Conservation (phyloP, 2,329 filamentous ascomycete species). For the Fusarium lateritium region DNA sequence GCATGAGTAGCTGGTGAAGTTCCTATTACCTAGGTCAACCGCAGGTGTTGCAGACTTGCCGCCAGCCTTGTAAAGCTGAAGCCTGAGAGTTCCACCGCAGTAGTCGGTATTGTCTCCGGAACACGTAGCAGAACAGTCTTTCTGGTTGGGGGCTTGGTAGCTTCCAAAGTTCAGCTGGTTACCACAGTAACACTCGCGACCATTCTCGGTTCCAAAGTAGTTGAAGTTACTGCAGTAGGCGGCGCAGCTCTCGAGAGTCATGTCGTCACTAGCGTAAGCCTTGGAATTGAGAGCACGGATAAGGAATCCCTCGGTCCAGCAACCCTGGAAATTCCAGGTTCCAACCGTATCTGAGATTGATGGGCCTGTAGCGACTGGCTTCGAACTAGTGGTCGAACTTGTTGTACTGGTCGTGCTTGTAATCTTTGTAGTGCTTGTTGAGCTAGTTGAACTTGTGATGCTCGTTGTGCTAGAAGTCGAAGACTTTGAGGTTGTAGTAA, state of each 20-base stretch:
- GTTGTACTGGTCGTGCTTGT: slow-evolving; percentile 2
- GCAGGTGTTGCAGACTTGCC: slow-evolving; percentile 40
- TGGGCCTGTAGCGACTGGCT: slow-evolving; percentile 44
- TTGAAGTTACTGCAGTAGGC: slow-evolving; percentile 50
- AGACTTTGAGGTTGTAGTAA: neutral
- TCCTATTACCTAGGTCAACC: slow-evolving; percentile 54
- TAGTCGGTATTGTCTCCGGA: slow-evolving; percentile 52
- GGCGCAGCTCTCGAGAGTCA: slow-evolving; percentile 56
- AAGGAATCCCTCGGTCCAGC: slow-evolving; percentile 54
- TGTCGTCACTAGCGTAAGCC: slow-evolving; percentile 51
- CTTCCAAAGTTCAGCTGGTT: slow-evolving; percentile 51
- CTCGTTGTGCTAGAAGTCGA: neutral
- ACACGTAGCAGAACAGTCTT: slow-evolving; percentile 55
- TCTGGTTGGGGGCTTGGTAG: slow-evolving; percentile 48
- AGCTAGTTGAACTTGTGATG: neutral
- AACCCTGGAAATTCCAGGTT: slow-evolving; percentile 55
- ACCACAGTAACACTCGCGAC: slow-evolving; percentile 58
- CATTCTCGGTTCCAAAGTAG: slow-evolving; percentile 56
- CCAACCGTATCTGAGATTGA: slow-evolving; percentile 47
- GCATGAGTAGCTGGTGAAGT: slow-evolving; percentile 58
- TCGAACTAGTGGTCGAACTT: slow-evolving; percentile 26
- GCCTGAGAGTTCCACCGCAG: slow-evolving; percentile 54
- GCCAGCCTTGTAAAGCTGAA: slow-evolving; percentile 53
- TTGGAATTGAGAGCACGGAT: slow-evolving; percentile 52
- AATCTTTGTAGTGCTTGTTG: neutral